These are phyloP conservation scores for Penicillium tannophilum DNA, from an alignment of 495 filamentous ascomycete genomes.

Conservation along the genomic window DNA sequence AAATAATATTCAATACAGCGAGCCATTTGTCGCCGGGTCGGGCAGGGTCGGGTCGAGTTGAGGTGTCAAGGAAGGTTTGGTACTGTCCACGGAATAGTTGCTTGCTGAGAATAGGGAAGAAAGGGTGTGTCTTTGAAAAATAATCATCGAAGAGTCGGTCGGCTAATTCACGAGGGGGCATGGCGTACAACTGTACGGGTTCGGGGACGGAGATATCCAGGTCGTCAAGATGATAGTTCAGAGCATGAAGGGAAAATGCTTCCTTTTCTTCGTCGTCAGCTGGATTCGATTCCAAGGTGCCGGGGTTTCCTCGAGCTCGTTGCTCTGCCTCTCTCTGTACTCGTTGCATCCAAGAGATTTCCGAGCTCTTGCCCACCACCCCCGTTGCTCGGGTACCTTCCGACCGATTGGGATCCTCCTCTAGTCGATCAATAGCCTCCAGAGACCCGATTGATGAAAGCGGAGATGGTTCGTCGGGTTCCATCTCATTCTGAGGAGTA, in stretches of 20 bases:
- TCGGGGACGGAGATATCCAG: constrained; percentile 42
- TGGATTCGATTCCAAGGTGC: constrained; percentile 14
- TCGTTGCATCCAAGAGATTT: constrained; percentile 61
- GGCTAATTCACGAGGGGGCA: constrained; percentile 52
- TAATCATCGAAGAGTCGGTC: constrained; percentile 55
- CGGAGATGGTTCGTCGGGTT: constrained; percentile 9
- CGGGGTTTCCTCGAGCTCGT: constrained; percentile 17
- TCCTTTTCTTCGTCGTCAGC: constrained; percentile 7
- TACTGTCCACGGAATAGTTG: constrained; percentile 39
- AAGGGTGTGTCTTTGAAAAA: constrained; percentile 49
- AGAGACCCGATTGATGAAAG: constrained; percentile 57
- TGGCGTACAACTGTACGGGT: constrained; percentile 49
- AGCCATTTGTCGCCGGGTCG: constrained; percentile 50
- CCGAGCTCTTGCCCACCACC: constrained; percentile 62
- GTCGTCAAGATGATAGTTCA: constrained; percentile 60
- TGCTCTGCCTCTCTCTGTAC: constrained; percentile 27
- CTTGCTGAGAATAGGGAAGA: constrained; percentile 60
- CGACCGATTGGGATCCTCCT: constrained; percentile 56
- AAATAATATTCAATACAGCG: constrained; percentile 61
- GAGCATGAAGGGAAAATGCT: constrained; percentile 25
- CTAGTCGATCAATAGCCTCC: constrained; percentile 54
- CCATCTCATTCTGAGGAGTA: constrained; percentile 14
- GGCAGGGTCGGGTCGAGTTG: constrained; percentile 21
- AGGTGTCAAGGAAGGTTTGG: constrained; percentile 28
- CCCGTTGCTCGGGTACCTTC: constrained; percentile 51